Base-by-base conservation (phyloP, 129 eudicot species). In the Smallanthus sonchifolius region DNA sequence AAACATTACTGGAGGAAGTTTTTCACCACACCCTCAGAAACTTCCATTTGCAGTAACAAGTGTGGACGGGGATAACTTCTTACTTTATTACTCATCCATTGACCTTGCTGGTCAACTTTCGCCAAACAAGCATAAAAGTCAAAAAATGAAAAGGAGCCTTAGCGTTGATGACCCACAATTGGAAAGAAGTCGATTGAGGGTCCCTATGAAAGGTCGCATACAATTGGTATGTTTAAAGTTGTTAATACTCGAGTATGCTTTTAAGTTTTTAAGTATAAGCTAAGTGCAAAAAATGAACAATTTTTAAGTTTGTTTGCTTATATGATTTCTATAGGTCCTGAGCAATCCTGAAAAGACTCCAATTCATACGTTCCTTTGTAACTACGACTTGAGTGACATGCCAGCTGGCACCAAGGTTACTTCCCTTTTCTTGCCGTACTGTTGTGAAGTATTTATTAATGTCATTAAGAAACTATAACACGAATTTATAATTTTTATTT, bases 261-360 rank as follows among this genome's bases (percentile, higher is more conserved):
- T 10, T 45, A 13, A 13, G 51, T 17, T 52, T 24, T 0, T 0
- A 34, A 56, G 34, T 8, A 60, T 20, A 13, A 17, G 11, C 11
- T 63, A 47, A 15, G 40, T 43, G 66, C 11, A 16, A 17, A 59
- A 57, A 61, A 34, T 17, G 5, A 36, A 43, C n/a, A 1, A 56
- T 7, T 59, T 63, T 65, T 36, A 39, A 14, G 30, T 71, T 78
- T 3, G 19, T 65, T 56, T 69, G 51, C 63, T 70, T 47, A 38
- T 56, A 70, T 60, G 72, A 49, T 70, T 81, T 54, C 16, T 67
- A 51, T 84, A 92, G 98, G 98, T 94, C 38, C 84, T 94, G 45
- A 94, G 99, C 80, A 95, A 95, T 79, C 99, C 99, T 0, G 99
- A 95, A 60, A 88, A 86, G 85, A 95, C 99, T 69, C 99, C 99